These are phyloP conservation scores for Solanum hybrid DNA, from an alignment of 305 asterid genomes.

Conservation along the genomic window DNA sequence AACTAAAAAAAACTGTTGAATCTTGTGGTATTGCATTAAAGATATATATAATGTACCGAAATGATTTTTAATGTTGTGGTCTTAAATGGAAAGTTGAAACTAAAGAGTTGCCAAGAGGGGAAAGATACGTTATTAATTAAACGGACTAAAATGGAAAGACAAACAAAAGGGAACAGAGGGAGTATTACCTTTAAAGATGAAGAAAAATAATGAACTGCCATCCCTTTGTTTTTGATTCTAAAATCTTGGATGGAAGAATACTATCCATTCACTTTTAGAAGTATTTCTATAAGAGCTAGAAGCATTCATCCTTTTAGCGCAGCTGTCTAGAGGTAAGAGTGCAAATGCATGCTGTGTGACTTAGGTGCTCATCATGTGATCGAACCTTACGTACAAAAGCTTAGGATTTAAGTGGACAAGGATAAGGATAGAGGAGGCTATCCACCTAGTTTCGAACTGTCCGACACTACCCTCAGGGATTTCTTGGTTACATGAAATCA, in stretches of 20 bases:
- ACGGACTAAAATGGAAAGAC: neutral
- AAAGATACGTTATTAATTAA: neutral
- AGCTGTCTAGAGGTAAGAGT: neutral
- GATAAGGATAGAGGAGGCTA: neutral
- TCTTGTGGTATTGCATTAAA: neutral
- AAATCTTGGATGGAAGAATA: neutral
- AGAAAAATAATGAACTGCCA: neutral
- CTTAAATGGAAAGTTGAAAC: neutral
- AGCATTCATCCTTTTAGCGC: neutral
- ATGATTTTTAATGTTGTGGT: neutral
- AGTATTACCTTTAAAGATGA: neutral
- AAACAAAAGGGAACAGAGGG: neutral
- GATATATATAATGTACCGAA: neutral
- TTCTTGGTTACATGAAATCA: neutral
- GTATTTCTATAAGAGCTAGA: neutral
- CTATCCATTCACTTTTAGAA: neutral
- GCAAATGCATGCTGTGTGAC: neutral
- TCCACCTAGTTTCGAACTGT: neutral
- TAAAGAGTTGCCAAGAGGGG: neutral
- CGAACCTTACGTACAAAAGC: neutral
- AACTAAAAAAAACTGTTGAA: neutral
- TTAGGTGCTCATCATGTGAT: neutral
- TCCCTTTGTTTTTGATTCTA: neutral
- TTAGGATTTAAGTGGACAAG: neutral
- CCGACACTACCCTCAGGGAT: neutral